Conservation (phyloP, 306 rosid genomes). For the Trifolium pratense region DNA sequence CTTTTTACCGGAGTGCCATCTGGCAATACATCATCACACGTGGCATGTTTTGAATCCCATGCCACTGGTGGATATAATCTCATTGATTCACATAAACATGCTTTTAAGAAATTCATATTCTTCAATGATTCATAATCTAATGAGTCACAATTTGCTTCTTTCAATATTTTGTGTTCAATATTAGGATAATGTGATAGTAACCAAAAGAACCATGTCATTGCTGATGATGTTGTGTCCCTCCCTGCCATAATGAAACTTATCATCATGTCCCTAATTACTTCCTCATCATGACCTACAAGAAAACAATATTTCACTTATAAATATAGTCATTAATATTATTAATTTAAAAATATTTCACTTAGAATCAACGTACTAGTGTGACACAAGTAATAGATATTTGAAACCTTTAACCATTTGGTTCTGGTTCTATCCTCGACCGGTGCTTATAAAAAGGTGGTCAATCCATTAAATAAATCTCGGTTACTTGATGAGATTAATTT, state of each 20-base stretch:
- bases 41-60: slow-evolving; percentile 94
- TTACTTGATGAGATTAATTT: too few relatives aligned
- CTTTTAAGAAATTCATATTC: slow-evolving; percentile 62
- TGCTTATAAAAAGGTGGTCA: too few relatives aligned
- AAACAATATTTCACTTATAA: neutral
- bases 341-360: too few relatives aligned
- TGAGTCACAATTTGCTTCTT: slow-evolving; percentile 42
- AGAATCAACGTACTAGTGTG: too few relatives aligned
- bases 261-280: slow-evolving; percentile 71
- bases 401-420: too few relatives aligned
- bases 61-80: slow-evolving; percentile 88
- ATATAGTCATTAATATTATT: too few relatives aligned
- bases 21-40: slow-evolving; percentile 62
- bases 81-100: slow-evolving; percentile 84
- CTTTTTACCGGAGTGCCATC: slow-evolving; percentile 63
- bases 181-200: slow-evolving; percentile 54
- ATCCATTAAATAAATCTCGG: too few relatives aligned
- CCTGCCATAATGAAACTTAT: slow-evolving; percentile 94
- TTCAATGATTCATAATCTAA: slow-evolving; percentile 55
- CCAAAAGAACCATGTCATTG: slow-evolving; percentile 96
- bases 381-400: too few relatives aligned
- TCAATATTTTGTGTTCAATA: slow-evolving; percentile 49
- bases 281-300: slow-evolving; percentile 59
- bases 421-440: too few relatives aligned
- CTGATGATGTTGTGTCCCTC: slow-evolving; percentile 89